Conservation (phyloP, 2,329 filamentous ascomycete genomes). For the Monilinia fructicola region DNA sequence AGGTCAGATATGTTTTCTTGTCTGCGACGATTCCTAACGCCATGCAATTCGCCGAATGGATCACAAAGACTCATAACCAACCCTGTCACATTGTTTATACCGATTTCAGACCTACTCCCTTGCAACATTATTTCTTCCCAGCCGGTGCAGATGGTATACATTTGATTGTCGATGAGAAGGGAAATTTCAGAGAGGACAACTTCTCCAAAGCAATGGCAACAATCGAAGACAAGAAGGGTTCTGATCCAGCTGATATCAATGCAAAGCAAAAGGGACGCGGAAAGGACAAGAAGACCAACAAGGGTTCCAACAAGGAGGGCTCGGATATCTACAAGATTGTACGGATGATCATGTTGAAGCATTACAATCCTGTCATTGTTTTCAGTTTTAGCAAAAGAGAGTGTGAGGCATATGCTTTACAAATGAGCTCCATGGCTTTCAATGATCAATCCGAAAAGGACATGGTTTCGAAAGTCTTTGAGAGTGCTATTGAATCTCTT, state of each 20-base stretch:
- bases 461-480: conserved; percentile 92
- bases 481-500: conserved; percentile 86
- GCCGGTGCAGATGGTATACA: conserved; percentile 90
- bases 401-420: conserved; percentile 85
- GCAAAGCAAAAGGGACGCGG: conserved; percentile 83
- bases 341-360: conserved; percentile 97
- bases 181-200: conserved; percentile 92
- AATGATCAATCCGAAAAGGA: conserved; percentile 95
- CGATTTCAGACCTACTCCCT: conserved; percentile 91
- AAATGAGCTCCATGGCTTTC: conserved; percentile 85
- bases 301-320: conserved; percentile 71
- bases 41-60: conserved; percentile 99
- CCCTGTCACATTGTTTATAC: conserved; percentile 99
- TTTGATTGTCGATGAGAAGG: conserved; percentile 94
- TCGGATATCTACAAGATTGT: conserved; percentile 97
- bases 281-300: conserved; percentile 89
- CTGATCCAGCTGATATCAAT: conserved; percentile 75
- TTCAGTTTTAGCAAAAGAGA: conserved; percentile 99
- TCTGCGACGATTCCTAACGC: conserved; percentile 98
- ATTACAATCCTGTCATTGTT: conserved; percentile 96
- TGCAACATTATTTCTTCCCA: conserved; percentile 98
- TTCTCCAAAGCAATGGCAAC: conserved; percentile 94
- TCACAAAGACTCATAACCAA: conserved; percentile 95
- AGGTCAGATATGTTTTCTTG: conserved; percentile 97
- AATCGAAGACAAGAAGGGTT: conserved; percentile 83